These are phyloP conservation scores for Bjerkandera adusta DNA, from an alignment of 1,284 basidiomycete genomes.

Conservation along the genomic window DNA sequence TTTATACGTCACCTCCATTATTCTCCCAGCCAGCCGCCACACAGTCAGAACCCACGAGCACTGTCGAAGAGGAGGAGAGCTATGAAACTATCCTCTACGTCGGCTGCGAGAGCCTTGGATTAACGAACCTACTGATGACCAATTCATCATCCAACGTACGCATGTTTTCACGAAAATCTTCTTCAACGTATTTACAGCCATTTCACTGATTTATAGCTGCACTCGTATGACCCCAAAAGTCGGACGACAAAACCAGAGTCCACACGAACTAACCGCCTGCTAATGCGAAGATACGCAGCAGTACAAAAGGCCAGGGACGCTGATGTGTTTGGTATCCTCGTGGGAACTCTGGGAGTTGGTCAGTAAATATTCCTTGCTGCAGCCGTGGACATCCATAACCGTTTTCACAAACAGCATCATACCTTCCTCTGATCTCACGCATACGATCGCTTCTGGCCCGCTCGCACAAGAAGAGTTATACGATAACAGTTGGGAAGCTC, in stretches of 20 bases:
- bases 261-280: constrained; percentile 69
- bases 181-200: background rate
- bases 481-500: constrained; percentile 93
- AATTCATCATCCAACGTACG: constrained; percentile 49
- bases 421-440: constrained; percentile 78
- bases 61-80: constrained; percentile 9
- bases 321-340: constrained; percentile 93
- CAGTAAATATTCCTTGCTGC: constrained; percentile 26
- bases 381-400: background rate
- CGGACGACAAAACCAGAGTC: constrained; percentile 56
- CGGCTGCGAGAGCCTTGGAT: constrained; percentile 77
- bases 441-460: constrained; percentile 66
- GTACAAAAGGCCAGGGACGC: constrained; percentile 91
- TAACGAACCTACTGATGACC: constrained; percentile 88
- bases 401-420: constrained; percentile 60
- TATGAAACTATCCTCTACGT: constrained; percentile 72
- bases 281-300: constrained; percentile 90
- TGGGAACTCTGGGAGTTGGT: constrained; percentile 93
- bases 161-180: background rate
- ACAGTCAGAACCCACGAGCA: background rate
- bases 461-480: constrained; percentile 87
- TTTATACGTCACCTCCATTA: too few relatives aligned
- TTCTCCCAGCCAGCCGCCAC: constrained; percentile 13
- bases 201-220: constrained; percentile 45
- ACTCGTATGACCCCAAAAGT: constrained; percentile 72